phyloP scores from a whole-genome alignment of 1,284 basidiomycete species.

The Apiotrichum akiyoshidainum region DNA sequence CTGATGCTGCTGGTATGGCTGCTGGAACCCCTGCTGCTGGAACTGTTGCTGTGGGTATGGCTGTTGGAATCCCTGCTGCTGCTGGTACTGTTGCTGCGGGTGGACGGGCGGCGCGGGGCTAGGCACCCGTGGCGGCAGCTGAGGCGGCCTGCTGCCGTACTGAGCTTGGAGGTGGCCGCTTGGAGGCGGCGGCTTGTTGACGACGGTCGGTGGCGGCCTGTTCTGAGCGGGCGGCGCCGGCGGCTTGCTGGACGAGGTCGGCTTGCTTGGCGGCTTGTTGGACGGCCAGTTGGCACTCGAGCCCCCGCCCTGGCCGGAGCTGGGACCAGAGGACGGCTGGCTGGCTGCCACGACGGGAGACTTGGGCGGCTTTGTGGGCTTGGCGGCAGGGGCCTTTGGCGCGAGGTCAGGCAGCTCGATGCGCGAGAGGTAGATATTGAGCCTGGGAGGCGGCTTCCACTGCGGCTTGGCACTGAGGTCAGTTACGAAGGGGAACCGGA shows the following conservation, averaged over 20 bases:
- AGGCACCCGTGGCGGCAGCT: background rate
- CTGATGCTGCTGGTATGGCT: background rate
- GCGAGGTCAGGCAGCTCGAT: constrained; percentile 48
- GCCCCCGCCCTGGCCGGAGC: background rate
- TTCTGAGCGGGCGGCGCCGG: no score
- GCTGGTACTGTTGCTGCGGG: background rate
- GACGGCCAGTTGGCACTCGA: no score
- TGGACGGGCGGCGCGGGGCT: background rate
- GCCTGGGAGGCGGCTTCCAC: constrained; percentile 39
- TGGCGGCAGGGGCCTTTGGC: constrained; percentile 1
- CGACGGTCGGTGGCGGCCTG: no score
- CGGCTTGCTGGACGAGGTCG: no score
- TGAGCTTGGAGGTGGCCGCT: background rate
- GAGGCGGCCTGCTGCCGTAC: background rate
- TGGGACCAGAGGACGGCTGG: no score
- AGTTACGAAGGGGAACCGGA: background rate
- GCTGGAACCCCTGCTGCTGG: background rate
- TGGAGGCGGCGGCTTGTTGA: no score
- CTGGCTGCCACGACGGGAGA: background rate
- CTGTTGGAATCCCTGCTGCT: background rate
- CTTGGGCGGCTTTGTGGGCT: background rate
- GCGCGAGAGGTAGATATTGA: constrained; percentile 46
- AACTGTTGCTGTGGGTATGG: background rate
- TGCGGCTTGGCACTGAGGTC: constrained; percentile 4
- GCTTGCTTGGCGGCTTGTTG: no score